Evolutionary conservation across 1,284 basidiomycete species (phyloP).

Genomic region (Marasmius sp.): DNA sequence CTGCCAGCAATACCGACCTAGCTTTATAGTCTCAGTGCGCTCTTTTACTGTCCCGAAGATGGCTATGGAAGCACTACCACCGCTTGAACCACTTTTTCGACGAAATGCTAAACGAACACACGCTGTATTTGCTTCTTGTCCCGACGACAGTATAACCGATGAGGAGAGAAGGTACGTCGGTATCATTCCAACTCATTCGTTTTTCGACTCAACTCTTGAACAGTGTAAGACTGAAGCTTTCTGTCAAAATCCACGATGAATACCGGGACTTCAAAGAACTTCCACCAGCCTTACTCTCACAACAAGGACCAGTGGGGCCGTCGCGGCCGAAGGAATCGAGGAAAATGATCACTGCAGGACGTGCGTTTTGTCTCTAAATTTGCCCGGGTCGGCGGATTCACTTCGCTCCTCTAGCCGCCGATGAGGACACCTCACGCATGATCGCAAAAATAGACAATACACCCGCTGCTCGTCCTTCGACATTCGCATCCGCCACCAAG

Average conservation of each 20-base stretch:
- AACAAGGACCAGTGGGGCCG: constrained; percentile 82
- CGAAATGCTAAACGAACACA: constrained; percentile 67
- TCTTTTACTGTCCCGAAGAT: constrained; percentile 3
- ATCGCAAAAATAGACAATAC: constrained; percentile 73
- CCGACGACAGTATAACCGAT: constrained; percentile 59
- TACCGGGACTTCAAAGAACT: constrained; percentile 87
- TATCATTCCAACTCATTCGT: neutral
- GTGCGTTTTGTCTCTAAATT: constrained; percentile 37
- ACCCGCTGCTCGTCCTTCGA: constrained; percentile 60
- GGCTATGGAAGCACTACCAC: constrained; percentile 54
- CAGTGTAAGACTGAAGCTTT: constrained; percentile 65
- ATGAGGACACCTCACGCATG: constrained; percentile 53
- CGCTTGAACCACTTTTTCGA: constrained; percentile 65
- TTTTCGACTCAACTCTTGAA: neutral
- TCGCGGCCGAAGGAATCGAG: constrained; percentile 61
- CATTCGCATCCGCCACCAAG: constrained; percentile 60
- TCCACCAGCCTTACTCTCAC: constrained; percentile 78
- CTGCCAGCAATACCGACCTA: no score
- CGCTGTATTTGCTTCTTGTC: constrained; percentile 64
- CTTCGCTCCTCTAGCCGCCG: constrained; percentile 25
- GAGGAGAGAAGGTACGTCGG: constrained; percentile 51
- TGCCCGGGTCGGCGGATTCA: neutral
- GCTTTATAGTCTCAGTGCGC: neutral
- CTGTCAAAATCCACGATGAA: constrained; percentile 82
- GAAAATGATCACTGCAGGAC: constrained; percentile 74